Evolutionary conservation across 352 stramenopile species (phyloP), one percentile per base, ranked within the genome.

Genomic region (Elongisporangium anandrum): DNA sequence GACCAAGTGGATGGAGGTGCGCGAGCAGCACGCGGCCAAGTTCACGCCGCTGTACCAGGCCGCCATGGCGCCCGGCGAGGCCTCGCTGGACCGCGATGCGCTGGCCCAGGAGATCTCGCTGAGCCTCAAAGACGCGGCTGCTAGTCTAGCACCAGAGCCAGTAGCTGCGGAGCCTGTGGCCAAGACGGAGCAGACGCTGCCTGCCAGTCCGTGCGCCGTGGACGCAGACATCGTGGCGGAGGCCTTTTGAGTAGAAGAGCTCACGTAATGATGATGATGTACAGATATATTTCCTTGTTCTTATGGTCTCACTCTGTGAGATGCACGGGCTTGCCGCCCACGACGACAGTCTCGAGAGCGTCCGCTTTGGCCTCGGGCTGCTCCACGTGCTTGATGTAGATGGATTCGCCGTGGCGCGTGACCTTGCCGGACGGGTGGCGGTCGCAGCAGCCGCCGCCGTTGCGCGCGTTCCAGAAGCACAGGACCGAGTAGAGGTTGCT

Each of bases 401-500:
- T 87, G 23, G 77, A 88, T 49, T 87, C 76, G 50, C 79, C 69
- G 56, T 73, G 78, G 19, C 69, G 74, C 50, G 80, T 75, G 45
- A 88, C 55, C 17, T 81, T 79, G 59, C 75, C 75, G 60, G 71
- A 66, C 23, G 63, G 77, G 48, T 90, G 78, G 51, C 84, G 75
- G 51, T 90, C 84, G 60, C 80, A 90, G 64, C 75, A 92, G 19
- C 82, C 81, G 54, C 81, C 86, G 50, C 86, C 86, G 57, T 95
- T 95, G 51, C 72, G 80, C 26, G 86, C 83, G 23, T 60, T 69
- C 71, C 78, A 89, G 64, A 84, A 95, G 67, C 80, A 95, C 5
- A 81, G 50, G 69, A 81, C 82, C 63, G 86, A 95, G 69, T 94
- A 95, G n/a, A 95, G 71, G 54, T 95, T 95, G 66, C 65, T 89